These are phyloP conservation scores for Podospora fimiseda DNA, from an alignment of 495 filamentous ascomycete species.

Conservation along the genomic window DNA sequence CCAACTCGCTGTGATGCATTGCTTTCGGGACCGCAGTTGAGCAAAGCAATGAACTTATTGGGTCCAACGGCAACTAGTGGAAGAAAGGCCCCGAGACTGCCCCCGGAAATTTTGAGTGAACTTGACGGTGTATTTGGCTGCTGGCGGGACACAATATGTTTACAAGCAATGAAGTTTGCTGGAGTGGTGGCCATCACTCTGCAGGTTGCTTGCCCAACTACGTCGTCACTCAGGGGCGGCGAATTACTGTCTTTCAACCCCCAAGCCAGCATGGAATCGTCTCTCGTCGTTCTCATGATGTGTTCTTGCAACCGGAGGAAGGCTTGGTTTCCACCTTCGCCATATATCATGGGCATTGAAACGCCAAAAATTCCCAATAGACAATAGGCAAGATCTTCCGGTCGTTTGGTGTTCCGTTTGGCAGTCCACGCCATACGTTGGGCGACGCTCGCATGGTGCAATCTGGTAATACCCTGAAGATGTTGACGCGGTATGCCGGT, in stretches of 20 bases:
- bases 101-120: neutral
- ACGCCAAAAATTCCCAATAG: conserved; percentile 16
- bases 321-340: conserved; percentile 9
- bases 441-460: conserved; percentile 1
- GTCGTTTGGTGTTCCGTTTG: conserved; percentile 6
- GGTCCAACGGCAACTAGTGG: neutral
- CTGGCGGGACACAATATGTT: neutral
- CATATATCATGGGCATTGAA: conserved; percentile 16
- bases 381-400: conserved; percentile 15
- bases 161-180: neutral
- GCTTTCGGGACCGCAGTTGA: neutral
- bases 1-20: neutral
- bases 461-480: neutral
- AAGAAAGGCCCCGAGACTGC: neutral
- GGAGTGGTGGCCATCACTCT: neutral
- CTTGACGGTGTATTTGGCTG: neutral
- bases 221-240: too few species aligned
- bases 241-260: neutral
- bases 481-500: neutral
- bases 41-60: neutral
- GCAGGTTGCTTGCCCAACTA: too few species aligned
- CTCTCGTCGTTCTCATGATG: conserved; percentile 3
- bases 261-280: conserved; percentile 17
- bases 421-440: conserved; percentile 16
- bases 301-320: conserved; percentile 16